phyloP scores from a whole-genome alignment of 2,329 filamentous ascomycete species.

The Aquanectria penicillioides region DNA sequence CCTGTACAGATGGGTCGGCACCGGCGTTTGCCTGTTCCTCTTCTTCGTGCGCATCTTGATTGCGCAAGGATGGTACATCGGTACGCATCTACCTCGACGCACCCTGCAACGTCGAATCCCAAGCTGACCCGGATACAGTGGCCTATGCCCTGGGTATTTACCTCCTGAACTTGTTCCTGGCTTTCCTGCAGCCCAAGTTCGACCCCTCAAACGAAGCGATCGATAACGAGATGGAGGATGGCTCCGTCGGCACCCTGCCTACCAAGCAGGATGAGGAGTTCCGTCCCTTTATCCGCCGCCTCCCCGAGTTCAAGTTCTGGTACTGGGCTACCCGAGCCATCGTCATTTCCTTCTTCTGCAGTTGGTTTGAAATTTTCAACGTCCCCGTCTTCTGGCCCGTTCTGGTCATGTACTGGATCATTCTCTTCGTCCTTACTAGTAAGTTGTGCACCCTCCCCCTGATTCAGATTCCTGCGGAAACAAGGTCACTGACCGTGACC shows the following conservation, averaged over 20 bases:
- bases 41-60: conserved; percentile 92
- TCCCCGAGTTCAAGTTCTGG: conserved; percentile 99
- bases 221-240: conserved; percentile 97
- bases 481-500: conserved; percentile 18
- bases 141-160: conserved; percentile 98
- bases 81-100: conserved; percentile 57
- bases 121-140: conserved; percentile 63
- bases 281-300: conserved; percentile 92
- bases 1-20: conserved; percentile 89
- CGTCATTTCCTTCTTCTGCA: conserved; percentile 83
- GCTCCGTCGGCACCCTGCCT: conserved; percentile 81
- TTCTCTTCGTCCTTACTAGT: conserved; percentile 96
- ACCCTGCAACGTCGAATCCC: not conserved
- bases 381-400: conserved; percentile 99
- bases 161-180: conserved; percentile 98
- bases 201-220: conserved; percentile 91
- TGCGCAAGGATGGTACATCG: conserved; percentile 98
- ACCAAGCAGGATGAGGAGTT: conserved; percentile 99
- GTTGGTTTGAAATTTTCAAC: conserved; percentile 94
- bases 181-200: conserved; percentile 98
- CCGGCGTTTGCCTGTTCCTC: conserved; percentile 76
- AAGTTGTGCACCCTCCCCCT: conserved; percentile 52
- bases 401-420: conserved; percentile 97
- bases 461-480: not conserved
- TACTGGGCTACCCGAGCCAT: conserved; percentile 92